Base-by-base conservation (phyloP, 164 flowering plant species). In the Chloranthus sessilifolius region DNA sequence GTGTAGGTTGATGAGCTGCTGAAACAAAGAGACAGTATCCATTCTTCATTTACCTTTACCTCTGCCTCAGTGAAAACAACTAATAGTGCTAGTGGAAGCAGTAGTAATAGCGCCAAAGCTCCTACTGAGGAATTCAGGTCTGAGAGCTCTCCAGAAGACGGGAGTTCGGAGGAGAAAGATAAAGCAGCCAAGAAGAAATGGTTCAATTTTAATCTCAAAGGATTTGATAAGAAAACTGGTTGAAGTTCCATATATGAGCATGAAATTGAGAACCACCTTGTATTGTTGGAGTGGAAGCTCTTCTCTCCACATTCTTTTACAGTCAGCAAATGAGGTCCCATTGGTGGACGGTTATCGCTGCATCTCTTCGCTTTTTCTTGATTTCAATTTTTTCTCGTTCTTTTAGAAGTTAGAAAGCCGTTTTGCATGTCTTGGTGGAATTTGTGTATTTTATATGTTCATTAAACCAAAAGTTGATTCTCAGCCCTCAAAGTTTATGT, bases 1-100 rank as follows among this genome's bases (percentile, higher is more conserved):
- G 19, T 55, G 49, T 41, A 48, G 97, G 97, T 94, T 20, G 99
- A 94, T 60, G 99, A 89, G 59, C 72, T 94, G 43, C 77, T 94
- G 37, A 94, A 87, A 70, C 79, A 82, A 55, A 75, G 97, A 50
- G 99, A 94, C 35, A 63, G 34, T 43, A 79, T 94, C 58, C 92
- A 89, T 25, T 62, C 90, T n/a, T 67, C 99, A 7, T 94, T 87
- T 61, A 84, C 85, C 3, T 68, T 76, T 10, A 33, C 20, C n/a
- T n/a, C n/a, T n/a, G n/a, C n/a, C n/a, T 17, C 47, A n/a, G 37
- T 53, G 25, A 80, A 58, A 60, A 20, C 74, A 37, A 56, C 47
- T 14, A 63, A 16, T 56, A 58, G 9, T 42, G 52, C 30, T 29
- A 54, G 42, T 43, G 59, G 63, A 24, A 58, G 72, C 52, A 66